Conservation (phyloP, 768 basidiomycete genomes). For the Tulasnella sp. region DNA sequence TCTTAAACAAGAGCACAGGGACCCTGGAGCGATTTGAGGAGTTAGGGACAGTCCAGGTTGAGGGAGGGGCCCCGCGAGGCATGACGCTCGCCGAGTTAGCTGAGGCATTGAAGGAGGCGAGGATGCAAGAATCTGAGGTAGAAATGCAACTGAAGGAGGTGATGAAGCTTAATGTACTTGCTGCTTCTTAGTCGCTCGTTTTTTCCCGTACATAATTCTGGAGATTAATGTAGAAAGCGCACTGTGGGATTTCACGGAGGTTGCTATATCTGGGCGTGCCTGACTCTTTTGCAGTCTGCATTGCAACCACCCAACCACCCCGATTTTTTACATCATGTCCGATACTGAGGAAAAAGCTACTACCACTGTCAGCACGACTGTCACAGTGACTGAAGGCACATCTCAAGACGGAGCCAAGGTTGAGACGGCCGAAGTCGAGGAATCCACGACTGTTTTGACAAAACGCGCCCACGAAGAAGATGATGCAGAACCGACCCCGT, state of each 20-base stretch:
- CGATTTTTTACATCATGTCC: background rate
- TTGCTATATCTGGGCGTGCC: background rate
- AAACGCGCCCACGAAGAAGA: background rate
- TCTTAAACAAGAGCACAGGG: conserved; percentile 5
- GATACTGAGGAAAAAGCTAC: background rate
- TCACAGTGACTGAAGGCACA: background rate
- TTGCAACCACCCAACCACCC: background rate
- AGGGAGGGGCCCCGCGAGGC: conserved; percentile 36
- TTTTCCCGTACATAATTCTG: background rate
- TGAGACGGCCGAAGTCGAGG: background rate
- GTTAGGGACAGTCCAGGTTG: conserved; percentile 46
- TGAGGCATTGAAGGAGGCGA: conserved; percentile 60
- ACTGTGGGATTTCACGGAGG: background rate
- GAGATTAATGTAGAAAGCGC: background rate
- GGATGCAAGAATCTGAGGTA: conserved; percentile 60
- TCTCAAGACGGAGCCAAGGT: background rate
- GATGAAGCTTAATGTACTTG: conserved; percentile 41
- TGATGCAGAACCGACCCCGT: background rate
- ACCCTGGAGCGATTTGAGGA: conserved; percentile 27
- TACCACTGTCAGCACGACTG: background rate
- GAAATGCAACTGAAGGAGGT: conserved; percentile 67
- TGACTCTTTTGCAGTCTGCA: background rate
- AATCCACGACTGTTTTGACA: background rate
- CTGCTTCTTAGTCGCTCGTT: background rate
- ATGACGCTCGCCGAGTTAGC: conserved; percentile 71